A percentile compares a stretch with the other conserved stretches of the same genome.
Evolutionary conservation across 805 yeast genomes (phyloP).

Genomic region (Maudiozyma pseudohumilis): DNA sequence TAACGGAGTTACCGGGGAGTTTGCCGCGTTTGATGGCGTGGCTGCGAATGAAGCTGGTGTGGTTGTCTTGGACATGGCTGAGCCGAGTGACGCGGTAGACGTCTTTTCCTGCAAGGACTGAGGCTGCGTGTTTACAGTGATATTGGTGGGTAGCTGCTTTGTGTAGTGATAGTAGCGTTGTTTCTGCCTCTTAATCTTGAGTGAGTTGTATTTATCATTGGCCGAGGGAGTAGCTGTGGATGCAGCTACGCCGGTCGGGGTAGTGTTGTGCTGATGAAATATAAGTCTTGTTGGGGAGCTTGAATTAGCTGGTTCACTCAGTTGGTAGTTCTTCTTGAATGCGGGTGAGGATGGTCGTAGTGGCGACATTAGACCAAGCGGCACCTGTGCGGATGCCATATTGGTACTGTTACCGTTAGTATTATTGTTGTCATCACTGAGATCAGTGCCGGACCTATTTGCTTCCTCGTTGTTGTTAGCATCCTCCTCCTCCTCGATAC

Average conservation of each 20-base stretch:
- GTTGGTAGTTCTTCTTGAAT: constrained; percentile 2
- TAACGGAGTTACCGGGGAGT: constrained; percentile 20
- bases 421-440: neutral
- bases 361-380: constrained; percentile 14
- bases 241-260: neutral
- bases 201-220: constrained; percentile 16
- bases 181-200: constrained; percentile 27
- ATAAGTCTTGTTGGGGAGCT: constrained; percentile 4
- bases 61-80: constrained; percentile 17
- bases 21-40: constrained; percentile 17
- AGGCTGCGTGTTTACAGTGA: constrained; percentile 9
- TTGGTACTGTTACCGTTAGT: neutral
- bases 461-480: constrained; percentile 4
- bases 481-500: constrained; percentile 18
- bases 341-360: constrained; percentile 16
- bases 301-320: constrained; percentile 1
- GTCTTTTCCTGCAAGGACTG: constrained; percentile 20
- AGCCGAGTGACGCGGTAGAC: constrained; percentile 20
- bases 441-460: neutral
- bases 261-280: neutral
- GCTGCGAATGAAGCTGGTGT: constrained; percentile 21
- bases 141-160: constrained; percentile 18
- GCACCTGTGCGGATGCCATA: neutral
- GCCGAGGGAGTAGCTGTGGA: constrained; percentile 2
- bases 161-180: constrained; percentile 26